These are phyloP conservation scores for Pharnaceum exiguum DNA, from an alignment of 148 eudicot species.

Conservation along the genomic window DNA sequence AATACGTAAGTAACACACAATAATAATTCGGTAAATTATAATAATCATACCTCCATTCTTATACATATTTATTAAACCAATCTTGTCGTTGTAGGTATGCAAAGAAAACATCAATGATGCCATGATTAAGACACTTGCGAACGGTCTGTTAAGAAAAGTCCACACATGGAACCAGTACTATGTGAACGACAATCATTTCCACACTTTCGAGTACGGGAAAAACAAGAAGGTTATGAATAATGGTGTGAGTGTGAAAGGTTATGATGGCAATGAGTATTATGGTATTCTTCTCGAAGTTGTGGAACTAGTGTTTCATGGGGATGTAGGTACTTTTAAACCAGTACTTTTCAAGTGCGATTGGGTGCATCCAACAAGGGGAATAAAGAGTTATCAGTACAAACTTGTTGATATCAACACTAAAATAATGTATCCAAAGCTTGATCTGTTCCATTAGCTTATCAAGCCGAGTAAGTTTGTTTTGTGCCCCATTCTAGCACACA, in stretches of 20 bases:
- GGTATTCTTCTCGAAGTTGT: background rate
- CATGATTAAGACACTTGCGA: conserved; percentile 1
- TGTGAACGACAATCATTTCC: conserved; percentile 7
- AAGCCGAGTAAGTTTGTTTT: conserved; percentile 11
- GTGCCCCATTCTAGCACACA: background rate
- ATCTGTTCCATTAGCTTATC: background rate
- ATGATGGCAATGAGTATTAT: background rate
- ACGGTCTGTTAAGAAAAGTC: background rate
- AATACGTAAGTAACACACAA: conserved; percentile 2
- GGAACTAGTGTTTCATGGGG: background rate
- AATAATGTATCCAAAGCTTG: background rate
- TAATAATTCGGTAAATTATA: background rate
- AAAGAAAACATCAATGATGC: background rate
- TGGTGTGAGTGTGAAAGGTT: background rate
- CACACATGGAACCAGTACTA: background rate
- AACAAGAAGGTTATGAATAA: conserved; percentile 2
- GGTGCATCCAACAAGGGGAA: too few species aligned
- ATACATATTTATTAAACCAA: too few species aligned
- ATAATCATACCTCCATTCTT: background rate
- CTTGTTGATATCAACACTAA: too few species aligned
- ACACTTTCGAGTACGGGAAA: conserved; percentile 10
- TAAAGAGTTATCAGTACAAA: too few species aligned
- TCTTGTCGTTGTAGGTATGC: too few species aligned
- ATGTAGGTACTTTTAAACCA: background rate
- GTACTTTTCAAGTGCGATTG: background rate